phyloP scores from a whole-genome alignment of 495 filamentous ascomycete species.

The Choiromyces venosus region DNA sequence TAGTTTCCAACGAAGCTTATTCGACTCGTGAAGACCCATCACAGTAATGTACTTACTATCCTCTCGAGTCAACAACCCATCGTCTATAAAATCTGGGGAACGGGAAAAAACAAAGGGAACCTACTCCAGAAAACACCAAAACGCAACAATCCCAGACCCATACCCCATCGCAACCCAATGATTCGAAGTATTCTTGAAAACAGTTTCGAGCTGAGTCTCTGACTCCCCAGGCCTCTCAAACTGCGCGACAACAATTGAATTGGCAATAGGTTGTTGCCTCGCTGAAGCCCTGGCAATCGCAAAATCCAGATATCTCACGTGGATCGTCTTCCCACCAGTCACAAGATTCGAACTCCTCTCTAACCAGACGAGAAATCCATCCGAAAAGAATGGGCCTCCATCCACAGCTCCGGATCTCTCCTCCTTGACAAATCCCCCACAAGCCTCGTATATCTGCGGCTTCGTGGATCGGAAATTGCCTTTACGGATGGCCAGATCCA shows the following conservation, averaged over 20 bases:
- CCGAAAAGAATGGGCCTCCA: conserved; percentile 25
- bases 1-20: conserved; percentile 3
- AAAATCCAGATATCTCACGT: conserved; percentile 19
- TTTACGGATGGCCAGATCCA: conserved; percentile 22
- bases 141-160: conserved; percentile 20
- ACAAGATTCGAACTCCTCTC: conserved; percentile 5
- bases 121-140: conserved; percentile 26
- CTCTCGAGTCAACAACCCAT: neutral
- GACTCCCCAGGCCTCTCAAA: conserved; percentile 27
- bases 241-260: conserved; percentile 14
- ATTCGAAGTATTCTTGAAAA: conserved; percentile 13
- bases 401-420: conserved; percentile 11
- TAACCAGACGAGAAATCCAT: conserved; percentile 30
- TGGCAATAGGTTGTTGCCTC: conserved; percentile 3
- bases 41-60: conserved; percentile 18
- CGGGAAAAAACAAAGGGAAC: neutral
- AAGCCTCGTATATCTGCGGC: conserved; percentile 13
- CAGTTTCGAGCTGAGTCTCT: conserved; percentile 14
- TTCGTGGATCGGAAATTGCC: conserved; percentile 13
- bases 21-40: conserved; percentile 12
- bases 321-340: conserved; percentile 7
- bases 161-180: conserved; percentile 26
- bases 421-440: neutral
- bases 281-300: conserved; percentile 8
- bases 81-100: neutral